Conservation (phyloP, 1,284 basidiomycete species). For the Mycena citricolor region DNA sequence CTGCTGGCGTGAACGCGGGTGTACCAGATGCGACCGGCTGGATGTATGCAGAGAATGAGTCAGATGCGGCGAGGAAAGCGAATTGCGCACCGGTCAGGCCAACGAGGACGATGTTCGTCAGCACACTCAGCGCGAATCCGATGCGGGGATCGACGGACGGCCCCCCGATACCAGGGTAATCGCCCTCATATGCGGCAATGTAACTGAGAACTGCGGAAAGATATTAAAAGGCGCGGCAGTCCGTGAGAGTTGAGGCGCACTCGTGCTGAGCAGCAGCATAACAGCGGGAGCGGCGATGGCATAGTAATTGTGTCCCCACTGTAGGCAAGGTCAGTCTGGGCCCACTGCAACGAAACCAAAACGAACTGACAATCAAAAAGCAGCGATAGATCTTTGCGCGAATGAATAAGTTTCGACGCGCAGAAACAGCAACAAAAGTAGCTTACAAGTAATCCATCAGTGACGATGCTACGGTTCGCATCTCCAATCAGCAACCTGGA, state of each 20-base stretch:
- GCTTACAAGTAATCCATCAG: conserved; percentile 19
- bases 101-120: conserved; percentile 19
- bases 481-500: no score
- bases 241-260: neutral
- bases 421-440: neutral
- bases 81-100: conserved; percentile 19
- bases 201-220: conserved; percentile 10
- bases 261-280: conserved; percentile 12
- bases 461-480: no score
- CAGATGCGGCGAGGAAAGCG: no score
- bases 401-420: neutral
- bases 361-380: conserved; percentile 14
- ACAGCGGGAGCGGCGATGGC: conserved; percentile 6
- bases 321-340: neutral
- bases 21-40: conserved; percentile 15
- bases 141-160: conserved; percentile 12
- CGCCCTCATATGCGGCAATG: conserved; percentile 14
- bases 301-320: conserved; percentile 19
- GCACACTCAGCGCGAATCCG: conserved; percentile 11
- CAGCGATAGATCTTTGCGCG: conserved; percentile 21
- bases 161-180: conserved; percentile 16
- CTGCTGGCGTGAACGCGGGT: conserved; percentile 1
- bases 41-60: neutral
- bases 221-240: neutral
- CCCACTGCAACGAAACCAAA: conserved; percentile 2